Evolutionary conservation across 805 yeast genomes (phyloP), one percentile per base, ranked within the genome.

Genomic region (Candida ulmi): DNA sequence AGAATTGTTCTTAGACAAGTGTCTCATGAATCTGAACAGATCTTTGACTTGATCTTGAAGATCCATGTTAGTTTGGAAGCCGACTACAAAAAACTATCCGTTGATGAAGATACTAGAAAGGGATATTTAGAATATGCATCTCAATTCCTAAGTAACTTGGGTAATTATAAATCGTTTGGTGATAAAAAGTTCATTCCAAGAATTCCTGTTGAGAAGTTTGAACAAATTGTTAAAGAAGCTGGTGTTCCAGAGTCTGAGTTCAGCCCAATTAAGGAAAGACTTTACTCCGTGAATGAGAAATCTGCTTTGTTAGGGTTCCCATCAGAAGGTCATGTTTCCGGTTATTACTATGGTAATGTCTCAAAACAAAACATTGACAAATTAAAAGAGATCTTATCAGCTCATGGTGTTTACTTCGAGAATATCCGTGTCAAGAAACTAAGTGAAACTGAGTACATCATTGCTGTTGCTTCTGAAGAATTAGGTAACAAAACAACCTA

Each of bases 91-190:
- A 51, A 50, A 19, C 52, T 73, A 24, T 50, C 51, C 11, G 57
- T 69, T 16, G 57, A 68, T 9, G 63, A 62, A 12, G 66, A 64
- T 1, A 60, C 58, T 8, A 66, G 67, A 15, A 55, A 62, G 31
- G 56, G 58, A 16, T 85, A 83, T 57, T 64, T 86, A 58, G 86
- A 82, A 55, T 87, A 76, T 58, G 83, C 80, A 24, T 82, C 88
- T 30, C 91, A 84, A 65, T 79, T 84, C 54, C 65, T 84, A 45
- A 68, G 80, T 29, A 84, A 84, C 60, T 67, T 80, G 58, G 93
- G 93, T 48, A 84, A 84, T 55, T 84, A 75, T 64, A 88, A 83
- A 63, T 82, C 93, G 1, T 88, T 88, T 59, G 96, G 96, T 48
- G 96, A 88, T 63, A 76, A 77, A 50, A 88, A 88, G 61, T 88